Conservation (phyloP, 768 basidiomycete species). For the Hemileccinum rubropunctum region DNA sequence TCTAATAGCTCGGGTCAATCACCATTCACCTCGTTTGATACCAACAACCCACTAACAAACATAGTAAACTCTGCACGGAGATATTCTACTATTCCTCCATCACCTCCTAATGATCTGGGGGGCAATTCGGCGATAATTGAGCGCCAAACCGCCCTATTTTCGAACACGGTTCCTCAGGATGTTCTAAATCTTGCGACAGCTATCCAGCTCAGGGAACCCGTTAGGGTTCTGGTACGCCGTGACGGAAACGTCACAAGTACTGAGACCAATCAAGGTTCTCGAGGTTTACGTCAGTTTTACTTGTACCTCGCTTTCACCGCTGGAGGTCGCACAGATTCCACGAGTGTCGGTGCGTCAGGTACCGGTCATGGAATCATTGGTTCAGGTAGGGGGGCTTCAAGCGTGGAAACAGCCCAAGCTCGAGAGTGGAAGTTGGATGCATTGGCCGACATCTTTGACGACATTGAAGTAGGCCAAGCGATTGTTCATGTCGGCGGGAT, state of each 20-base stretch:
- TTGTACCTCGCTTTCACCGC: constrained; percentile 94
- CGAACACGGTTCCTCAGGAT: constrained; percentile 97
- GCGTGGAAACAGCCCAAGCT: constrained; percentile 80
- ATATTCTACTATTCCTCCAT: constrained; percentile 52
- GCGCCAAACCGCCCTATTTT: constrained; percentile 92
- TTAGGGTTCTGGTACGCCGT: constrained; percentile 93
- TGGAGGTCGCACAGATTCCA: constrained; percentile 64
- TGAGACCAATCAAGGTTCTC: constrained; percentile 67
- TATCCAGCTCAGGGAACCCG: constrained; percentile 93
- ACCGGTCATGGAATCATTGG: constrained; percentile 88
- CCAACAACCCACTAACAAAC: constrained; percentile 33
- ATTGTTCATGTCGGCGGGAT: constrained; percentile 89
- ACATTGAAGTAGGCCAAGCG: constrained; percentile 75
- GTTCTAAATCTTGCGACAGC: constrained; percentile 93
- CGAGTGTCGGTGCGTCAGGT: constrained; percentile 37
- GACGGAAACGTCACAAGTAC: constrained; percentile 78
- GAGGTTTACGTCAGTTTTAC: constrained; percentile 93
- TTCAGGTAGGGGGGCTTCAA: constrained; percentile 80
- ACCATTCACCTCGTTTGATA: constrained; percentile 48
- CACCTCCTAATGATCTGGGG: constrained; percentile 42
- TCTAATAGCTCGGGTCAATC: constrained; percentile 34
- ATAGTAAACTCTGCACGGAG: constrained; percentile 48
- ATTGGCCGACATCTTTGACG: constrained; percentile 85
- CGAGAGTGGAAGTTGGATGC: constrained; percentile 96
- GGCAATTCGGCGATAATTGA: constrained; percentile 49